Evolutionary conservation across 495 filamentous ascomycete species (phyloP).

Genomic region (Tetracladium setigerum): DNA sequence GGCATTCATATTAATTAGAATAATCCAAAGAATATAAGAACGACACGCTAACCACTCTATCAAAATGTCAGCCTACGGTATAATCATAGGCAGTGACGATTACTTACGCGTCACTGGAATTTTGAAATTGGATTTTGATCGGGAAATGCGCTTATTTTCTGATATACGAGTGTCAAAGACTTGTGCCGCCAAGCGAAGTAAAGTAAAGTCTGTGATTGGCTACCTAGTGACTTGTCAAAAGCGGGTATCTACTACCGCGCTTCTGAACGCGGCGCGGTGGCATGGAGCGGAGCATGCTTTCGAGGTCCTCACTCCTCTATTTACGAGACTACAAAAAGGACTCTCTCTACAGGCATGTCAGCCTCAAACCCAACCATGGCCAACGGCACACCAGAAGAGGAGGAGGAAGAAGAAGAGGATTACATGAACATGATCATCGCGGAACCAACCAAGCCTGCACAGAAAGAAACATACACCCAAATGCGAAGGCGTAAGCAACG

Average conservation of each 20-base stretch:
- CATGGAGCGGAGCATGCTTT: no score
- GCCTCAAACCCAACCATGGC: conserved; percentile 5
- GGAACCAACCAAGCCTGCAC: conserved; percentile 22
- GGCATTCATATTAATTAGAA: background rate
- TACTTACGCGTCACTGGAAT: conserved; percentile 28
- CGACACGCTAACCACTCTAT: conserved; percentile 28
- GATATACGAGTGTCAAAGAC: background rate
- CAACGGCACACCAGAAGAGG: conserved; percentile 3
- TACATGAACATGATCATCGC: conserved; percentile 61
- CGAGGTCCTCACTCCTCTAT: no score
- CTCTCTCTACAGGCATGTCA: conserved; percentile 6
- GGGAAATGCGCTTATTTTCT: conserved; percentile 15
- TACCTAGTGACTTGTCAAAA: no score
- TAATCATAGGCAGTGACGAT: conserved; percentile 21
- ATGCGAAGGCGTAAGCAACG: conserved; percentile 45
- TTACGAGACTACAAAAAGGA: no score
- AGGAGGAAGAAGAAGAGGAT: conserved; percentile 35
- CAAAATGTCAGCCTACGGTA: conserved; percentile 16
- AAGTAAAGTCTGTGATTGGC: no score
- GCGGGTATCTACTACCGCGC: no score
- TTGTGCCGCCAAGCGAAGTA: no score
- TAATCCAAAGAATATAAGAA: conserved; percentile 22
- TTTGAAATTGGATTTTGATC: conserved; percentile 16
- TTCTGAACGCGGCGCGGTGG: no score
- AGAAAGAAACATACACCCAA: conserved; percentile 48